Evolutionary conservation across 2,329 filamentous ascomycete genomes (phyloP).

Genomic region (Phoma herbarum): DNA sequence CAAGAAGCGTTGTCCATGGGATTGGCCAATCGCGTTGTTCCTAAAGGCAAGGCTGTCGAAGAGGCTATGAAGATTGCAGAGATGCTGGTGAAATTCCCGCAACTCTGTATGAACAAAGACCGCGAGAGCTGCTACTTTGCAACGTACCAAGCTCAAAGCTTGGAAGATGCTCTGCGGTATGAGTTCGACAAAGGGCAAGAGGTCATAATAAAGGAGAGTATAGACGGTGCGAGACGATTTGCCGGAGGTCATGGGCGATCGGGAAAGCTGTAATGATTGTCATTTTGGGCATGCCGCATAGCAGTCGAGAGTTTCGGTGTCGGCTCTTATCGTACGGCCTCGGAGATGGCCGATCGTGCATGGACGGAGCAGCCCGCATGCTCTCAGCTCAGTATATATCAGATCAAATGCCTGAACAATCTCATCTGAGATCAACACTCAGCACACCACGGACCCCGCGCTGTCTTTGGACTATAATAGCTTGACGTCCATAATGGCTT

Average conservation of each 20-base stretch:
- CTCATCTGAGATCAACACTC: background rate
- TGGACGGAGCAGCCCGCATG: background rate
- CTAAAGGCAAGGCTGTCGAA: constrained; percentile 56
- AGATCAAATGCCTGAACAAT: background rate
- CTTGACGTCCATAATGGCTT: background rate
- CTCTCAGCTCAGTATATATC: background rate
- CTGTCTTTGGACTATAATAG: background rate
- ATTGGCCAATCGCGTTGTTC: constrained; percentile 62
- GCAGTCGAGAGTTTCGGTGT: background rate
- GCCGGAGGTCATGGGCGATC: constrained; percentile 52
- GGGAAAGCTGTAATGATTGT: constrained; percentile 34
- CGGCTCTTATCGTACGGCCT: constrained; percentile 6
- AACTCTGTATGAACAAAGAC: constrained; percentile 63
- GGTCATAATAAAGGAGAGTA: constrained; percentile 56
- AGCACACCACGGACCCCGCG: background rate
- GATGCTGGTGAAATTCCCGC: constrained; percentile 60
- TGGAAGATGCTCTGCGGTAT: constrained; percentile 60
- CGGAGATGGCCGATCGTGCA: background rate
- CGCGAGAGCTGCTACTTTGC: constrained; percentile 60
- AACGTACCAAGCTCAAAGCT: constrained; percentile 58
- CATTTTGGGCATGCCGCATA: background rate
- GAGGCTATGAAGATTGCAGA: constrained; percentile 60
- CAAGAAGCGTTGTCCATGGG: constrained; percentile 62
- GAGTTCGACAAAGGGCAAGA: constrained; percentile 58
- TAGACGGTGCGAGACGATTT: constrained; percentile 54